phyloP scores from a whole-genome alignment of 352 stramenopile genomes.

The Globisporangium cylindrosporum region DNA sequence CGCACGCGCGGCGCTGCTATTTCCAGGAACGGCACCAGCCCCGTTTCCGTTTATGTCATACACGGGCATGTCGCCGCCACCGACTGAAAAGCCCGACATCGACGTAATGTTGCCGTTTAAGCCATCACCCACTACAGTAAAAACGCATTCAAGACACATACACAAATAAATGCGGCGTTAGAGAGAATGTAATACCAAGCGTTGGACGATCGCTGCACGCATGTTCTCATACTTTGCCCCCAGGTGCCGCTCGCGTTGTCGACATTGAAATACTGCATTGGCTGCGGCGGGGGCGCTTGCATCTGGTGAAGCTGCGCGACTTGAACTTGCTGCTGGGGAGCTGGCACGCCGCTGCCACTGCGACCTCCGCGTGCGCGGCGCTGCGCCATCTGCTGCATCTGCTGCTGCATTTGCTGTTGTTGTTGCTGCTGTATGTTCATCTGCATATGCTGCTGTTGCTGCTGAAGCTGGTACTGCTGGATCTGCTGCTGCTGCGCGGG shows the following conservation, averaged over 20 bases:
- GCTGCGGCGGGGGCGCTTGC: conserved; percentile 2
- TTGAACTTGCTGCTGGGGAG: conserved; percentile 3
- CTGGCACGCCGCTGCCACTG: neutral
- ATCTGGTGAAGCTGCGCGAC: neutral
- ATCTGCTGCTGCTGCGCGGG: conserved; percentile 19
- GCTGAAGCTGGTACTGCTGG: conserved; percentile 12
- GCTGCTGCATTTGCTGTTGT: conserved; percentile 2
- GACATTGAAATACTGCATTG: conserved; percentile 5
- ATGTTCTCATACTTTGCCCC: neutral
- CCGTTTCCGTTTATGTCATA: neutral
- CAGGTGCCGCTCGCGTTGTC: neutral
- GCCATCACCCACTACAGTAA: neutral
- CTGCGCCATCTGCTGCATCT: conserved; percentile 11
- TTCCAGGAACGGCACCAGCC: neutral
- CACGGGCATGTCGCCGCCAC: neutral
- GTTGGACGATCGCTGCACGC: neutral
- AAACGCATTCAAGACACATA: neutral
- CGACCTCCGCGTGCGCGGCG: neutral
- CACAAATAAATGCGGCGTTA: neutral
- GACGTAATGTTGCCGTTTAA: neutral
- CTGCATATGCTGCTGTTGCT: neutral
- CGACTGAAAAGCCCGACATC: conserved; percentile 3
- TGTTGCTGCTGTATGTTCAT: conserved; percentile 1
- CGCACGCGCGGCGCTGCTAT: neutral
- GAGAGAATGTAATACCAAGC: neutral